Evolutionary conservation across 371 early-diverging fungal genomes (phyloP).

Genomic region (Entomophthora muscae): DNA sequence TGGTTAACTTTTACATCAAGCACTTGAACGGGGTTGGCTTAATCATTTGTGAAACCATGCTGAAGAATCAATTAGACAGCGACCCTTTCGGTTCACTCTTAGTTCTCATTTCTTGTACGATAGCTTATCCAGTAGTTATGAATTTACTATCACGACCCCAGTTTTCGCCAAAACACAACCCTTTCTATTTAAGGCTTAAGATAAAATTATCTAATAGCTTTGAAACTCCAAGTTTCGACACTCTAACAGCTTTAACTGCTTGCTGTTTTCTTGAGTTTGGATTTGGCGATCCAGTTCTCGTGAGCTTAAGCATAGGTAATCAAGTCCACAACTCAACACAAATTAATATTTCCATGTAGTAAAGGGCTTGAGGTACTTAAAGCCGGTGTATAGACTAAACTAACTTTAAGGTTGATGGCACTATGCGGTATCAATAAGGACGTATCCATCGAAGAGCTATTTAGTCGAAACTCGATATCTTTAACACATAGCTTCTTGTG

Average conservation of each 20-base stretch:
- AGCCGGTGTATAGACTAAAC: background rate
- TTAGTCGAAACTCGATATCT: background rate
- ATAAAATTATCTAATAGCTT: background rate
- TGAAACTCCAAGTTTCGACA: background rate
- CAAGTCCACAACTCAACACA: background rate
- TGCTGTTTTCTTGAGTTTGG: background rate
- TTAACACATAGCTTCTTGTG: background rate
- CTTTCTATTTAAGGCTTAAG: background rate
- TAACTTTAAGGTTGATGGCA: background rate
- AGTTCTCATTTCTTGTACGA: background rate
- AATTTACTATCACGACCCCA: background rate
- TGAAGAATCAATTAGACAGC: background rate
- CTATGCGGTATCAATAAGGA: background rate
- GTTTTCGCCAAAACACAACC: background rate
- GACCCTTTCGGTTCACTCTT: background rate
- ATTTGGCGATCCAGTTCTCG: background rate
- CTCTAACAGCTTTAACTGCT: background rate
- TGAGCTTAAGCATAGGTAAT: background rate
- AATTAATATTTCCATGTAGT: background rate
- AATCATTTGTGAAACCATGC: background rate
- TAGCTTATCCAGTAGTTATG: background rate
- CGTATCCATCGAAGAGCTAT: background rate
- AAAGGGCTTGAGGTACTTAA: background rate
- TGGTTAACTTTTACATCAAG: background rate
- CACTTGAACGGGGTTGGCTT: background rate